These are phyloP conservation scores for Populus simonii DNA, from an alignment of 345 rosid genomes.

Conservation along the genomic window DNA sequence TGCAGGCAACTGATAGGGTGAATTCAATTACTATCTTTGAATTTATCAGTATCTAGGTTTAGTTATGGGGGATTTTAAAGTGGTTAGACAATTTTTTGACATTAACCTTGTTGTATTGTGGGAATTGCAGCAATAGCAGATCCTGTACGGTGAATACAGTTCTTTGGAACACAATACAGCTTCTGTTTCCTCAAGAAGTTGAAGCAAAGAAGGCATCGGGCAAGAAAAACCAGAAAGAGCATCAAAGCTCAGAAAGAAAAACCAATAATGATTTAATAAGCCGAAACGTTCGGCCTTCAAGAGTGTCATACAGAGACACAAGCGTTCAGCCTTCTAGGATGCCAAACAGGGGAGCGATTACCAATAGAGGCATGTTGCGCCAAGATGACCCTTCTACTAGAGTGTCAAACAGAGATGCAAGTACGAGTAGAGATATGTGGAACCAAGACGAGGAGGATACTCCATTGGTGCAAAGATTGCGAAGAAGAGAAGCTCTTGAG, in stretches of 20 bases:
- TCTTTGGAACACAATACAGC: conserved; percentile 97
- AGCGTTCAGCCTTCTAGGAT: not conserved
- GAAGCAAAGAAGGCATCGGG: conserved; percentile 66
- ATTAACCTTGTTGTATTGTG: not conserved
- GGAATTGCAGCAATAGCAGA: conserved; percentile 64
- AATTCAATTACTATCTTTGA: not conserved
- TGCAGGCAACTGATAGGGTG: conserved; percentile 90
- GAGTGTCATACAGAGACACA: conserved; percentile 1
- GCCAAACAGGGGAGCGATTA: conserved; percentile 1
- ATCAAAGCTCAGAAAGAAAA: conserved; percentile 21
- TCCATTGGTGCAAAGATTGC: conserved; percentile 62
- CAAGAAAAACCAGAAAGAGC: conserved; percentile 21
- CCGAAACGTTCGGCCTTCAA: conserved; percentile 9
- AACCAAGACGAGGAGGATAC: conserved; percentile 58
- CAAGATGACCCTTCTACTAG: conserved; percentile 8
- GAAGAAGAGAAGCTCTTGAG: conserved; percentile 50
- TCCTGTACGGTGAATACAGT: conserved; percentile 87
- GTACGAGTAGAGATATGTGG: conserved; percentile 23
- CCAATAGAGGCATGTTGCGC: conserved; percentile 16
- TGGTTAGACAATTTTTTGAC: not conserved
- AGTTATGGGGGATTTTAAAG: not conserved
- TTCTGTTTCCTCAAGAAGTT: conserved; percentile 80
- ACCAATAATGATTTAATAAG: conserved; percentile 4
- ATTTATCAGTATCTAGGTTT: not conserved
- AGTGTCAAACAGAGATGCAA: conserved; percentile 31